Evolutionary conservation across 2,329 filamentous ascomycete species (phyloP).

Genomic region (Cryoendolithus antarcticus): DNA sequence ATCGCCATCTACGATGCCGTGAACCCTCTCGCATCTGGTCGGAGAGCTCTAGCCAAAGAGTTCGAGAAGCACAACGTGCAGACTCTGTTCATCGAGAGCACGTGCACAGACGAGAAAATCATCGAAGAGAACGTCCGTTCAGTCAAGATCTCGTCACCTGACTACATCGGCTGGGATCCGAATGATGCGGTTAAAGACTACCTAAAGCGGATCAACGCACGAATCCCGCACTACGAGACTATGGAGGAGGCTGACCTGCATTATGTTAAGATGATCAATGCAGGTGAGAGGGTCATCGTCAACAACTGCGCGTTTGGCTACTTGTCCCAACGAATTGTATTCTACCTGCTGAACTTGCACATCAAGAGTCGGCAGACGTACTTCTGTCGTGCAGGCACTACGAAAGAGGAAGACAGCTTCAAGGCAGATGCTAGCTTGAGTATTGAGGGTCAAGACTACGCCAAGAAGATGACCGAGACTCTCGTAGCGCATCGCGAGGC

Average conservation of each 20-base stretch:
- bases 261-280: slow-evolving; percentile 99
- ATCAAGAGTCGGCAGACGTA: slow-evolving; percentile 92
- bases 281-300: slow-evolving; percentile 81
- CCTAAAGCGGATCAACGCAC: slow-evolving; percentile 73
- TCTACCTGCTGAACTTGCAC: slow-evolving; percentile 93
- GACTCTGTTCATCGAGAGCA: slow-evolving; percentile 94
- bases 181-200: slow-evolving; percentile 90
- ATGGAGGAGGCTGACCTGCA: slow-evolving; percentile 92
- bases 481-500: slow-evolving; percentile 72
- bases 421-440: slow-evolving; percentile 81
- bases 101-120: slow-evolving; percentile 83
- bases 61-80: slow-evolving; percentile 95
- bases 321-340: slow-evolving; percentile 90
- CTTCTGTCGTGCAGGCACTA: slow-evolving; percentile 77
- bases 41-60: slow-evolving; percentile 79
- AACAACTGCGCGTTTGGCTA: slow-evolving; percentile 98
- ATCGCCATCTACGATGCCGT: slow-evolving; percentile 98
- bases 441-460: slow-evolving; percentile 66
- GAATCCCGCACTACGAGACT: slow-evolving; percentile 91
- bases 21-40: slow-evolving; percentile 73
- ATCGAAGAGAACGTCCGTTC: slow-evolving; percentile 93
- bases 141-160: slow-evolving; percentile 95
- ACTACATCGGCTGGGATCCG: slow-evolving; percentile 87
- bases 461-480: slow-evolving; percentile 73
- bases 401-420: slow-evolving; percentile 80